These are phyloP conservation scores for Melanomma pulvis-pyrius DNA, from an alignment of 495 filamentous ascomycete species.

Conservation along the genomic window DNA sequence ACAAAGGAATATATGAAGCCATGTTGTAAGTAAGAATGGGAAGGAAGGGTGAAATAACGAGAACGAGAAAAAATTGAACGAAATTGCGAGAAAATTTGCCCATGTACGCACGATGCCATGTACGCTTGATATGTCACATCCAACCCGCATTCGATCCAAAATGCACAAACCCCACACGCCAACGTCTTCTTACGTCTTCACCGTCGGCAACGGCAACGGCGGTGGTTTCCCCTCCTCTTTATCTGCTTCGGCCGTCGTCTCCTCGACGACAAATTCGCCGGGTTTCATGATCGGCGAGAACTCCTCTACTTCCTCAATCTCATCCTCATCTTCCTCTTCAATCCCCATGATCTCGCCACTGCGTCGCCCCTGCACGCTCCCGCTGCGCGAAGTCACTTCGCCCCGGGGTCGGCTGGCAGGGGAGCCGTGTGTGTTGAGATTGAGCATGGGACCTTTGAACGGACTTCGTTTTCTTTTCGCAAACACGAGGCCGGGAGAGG, in stretches of 20 bases:
- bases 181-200: neutral
- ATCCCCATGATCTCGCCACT: conserved; percentile 81
- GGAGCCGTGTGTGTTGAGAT: conserved; percentile 46
- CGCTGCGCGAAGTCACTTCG: conserved; percentile 52
- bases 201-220: neutral
- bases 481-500: conserved; percentile 71
- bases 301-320: conserved; percentile 47
- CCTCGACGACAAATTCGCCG: conserved; percentile 33
- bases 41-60: neutral
- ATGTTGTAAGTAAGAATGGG: neutral
- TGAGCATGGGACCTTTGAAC: conserved; percentile 84
- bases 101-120: neutral
- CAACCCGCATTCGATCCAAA: neutral
- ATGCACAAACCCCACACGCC: no score
- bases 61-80: no score
- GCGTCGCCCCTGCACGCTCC: conserved; percentile 57
- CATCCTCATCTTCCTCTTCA: conserved; percentile 70
- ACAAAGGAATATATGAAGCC: neutral
- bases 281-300: conserved; percentile 39
- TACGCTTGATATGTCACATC: neutral
- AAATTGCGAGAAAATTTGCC: neutral
- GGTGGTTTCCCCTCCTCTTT: neutral
- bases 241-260: neutral
- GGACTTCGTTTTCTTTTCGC: conserved; percentile 85
- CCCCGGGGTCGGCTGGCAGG: conserved; percentile 36